Base-by-base conservation (phyloP, 78 protist genomes). In the Guillardia theta region DNA sequence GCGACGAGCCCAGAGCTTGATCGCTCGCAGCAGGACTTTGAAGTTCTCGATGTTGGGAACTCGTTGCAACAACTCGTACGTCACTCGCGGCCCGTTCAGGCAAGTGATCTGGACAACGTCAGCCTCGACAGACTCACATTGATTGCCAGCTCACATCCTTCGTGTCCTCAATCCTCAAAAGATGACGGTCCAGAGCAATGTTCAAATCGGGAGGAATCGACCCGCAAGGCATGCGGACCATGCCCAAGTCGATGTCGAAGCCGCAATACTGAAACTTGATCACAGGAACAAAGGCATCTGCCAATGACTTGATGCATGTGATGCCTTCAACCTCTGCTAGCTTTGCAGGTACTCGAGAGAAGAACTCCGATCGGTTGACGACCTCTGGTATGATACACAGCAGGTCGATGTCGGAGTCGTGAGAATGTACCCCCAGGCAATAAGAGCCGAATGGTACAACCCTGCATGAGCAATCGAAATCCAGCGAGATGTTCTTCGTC, bases 1-100 rank as follows among this genome's bases (percentile, higher is more conserved):
- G 44, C 93, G 41, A 5, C 93, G 54, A 0, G 93, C 93, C 93
- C 93, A 88, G 24, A 88, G 93, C 64, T 88, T 88, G 93, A 88
- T 8, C 76, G 76, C 27, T 19, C 93, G 54, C 41, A 88, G 62
- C 12, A 48, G 45, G 12, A 41, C 30, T 22, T 18, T 54, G 39
- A 88, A 88, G 64, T 88, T 21, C 41, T 88, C 64, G 21, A 48
- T 50, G 33, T 78, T 46, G 5, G 93, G 93, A 1, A 88, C 93
- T 18, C 93, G 62, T 10, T 22, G 54, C 36, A 88, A 43, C 2
- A 88, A n/a, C 64, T 88, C 93, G 0, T 33, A 6, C 27, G 93
- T 88, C 54, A 88, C 93, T 4, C 93, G 93, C 93, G 76, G 54
- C 22, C 93, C 93, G 39, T 88, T 88, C 47, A 88, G 62, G 43